Base-by-base conservation (phyloP, 2,329 filamentous ascomycete species). In the Zarea fungicola region DNA sequence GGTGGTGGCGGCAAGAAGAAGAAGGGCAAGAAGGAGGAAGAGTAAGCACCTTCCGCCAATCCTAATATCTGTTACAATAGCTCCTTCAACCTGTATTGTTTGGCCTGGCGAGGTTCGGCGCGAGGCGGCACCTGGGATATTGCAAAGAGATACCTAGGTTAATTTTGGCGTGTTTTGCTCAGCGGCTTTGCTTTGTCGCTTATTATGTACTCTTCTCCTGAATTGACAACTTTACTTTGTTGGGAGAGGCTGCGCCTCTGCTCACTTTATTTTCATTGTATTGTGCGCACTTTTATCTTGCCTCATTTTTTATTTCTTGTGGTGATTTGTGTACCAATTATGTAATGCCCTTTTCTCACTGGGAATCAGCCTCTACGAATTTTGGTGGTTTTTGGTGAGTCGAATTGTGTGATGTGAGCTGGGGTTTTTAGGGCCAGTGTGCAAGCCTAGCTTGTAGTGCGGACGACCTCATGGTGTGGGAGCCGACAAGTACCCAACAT, bases 11-110 rank as follows among this genome's bases (percentile, higher is more conserved):
- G 68, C 55, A 76, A 78, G 64, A 77, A 77, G 62, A 82, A 82
- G 73, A 90, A 90, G 80, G 83, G 83, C 74, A 80, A 79, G 71
- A 77, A 73, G 52, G 71, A 73, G 63, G 69, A 70, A 52, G 51
- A 56, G 48, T 64, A 61, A 61, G 45, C 42, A 54, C 22, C 51
- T 40, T 44, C 29, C 36, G 32, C 49, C 53, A 54, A 58, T 54
- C 58, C 54, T 55, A 59, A 60, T 65, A 63, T 68, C 63, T 69
- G 61, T 64, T 69, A 59, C 65, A 67, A 69, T 68, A 66, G 54
- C 60, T 65, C 62, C 64, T 64, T 62, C 56, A 62, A 60, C 57
- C 61, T 55, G 59, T 56, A 45, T 65, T 67, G 62, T 65, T 65
- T 65, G 57, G 62, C 60, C 63, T 66, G 60, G 65, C 65, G 61